phyloP scores from a whole-genome alignment of 2,329 filamentous ascomycete species.

The Epichloe coenophiala region DNA sequence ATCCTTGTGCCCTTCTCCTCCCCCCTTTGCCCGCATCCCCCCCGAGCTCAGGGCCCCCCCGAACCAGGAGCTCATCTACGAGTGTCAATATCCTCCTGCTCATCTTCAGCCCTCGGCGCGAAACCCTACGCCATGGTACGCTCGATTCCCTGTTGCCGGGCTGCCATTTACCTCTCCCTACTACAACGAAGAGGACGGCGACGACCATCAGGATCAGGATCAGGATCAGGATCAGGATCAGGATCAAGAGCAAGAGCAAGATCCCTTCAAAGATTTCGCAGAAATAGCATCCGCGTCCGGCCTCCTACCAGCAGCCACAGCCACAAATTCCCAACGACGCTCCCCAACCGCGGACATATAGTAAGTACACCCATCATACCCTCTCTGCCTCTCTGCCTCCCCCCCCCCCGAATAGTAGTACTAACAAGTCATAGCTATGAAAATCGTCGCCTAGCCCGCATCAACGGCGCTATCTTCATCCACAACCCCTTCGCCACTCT shows the following conservation, averaged over 20 bases:
- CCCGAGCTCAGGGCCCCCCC: neutral
- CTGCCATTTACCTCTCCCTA: neutral
- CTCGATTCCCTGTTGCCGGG: neutral
- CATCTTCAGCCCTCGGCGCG: neutral
- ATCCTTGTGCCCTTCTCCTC: too few species aligned
- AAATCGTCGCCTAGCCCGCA: neutral
- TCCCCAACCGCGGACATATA: too few species aligned
- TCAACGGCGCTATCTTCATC: neutral
- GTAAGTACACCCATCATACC: too few species aligned
- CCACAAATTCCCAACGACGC: too few species aligned
- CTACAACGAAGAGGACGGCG: too few species aligned
- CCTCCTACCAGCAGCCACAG: too few species aligned
- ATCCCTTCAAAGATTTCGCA: too few species aligned
- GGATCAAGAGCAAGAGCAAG: too few species aligned
- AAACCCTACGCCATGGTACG: neutral
- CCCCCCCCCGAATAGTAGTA: neutral
- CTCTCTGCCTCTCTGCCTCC: neutral
- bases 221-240: too few species aligned
- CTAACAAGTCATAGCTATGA: neutral
- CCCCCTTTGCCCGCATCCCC: too few species aligned
- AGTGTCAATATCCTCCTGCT: neutral
- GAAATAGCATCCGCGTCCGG: too few species aligned
- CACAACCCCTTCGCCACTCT: neutral
- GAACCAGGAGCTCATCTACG: neutral
- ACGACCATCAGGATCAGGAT: too few species aligned